Percentiles rank a stretch among this genome's conserved stretches.
These are phyloP conservation scores for Neurospora africana DNA, from an alignment of 495 filamentous ascomycete species.

Conservation along the genomic window DNA sequence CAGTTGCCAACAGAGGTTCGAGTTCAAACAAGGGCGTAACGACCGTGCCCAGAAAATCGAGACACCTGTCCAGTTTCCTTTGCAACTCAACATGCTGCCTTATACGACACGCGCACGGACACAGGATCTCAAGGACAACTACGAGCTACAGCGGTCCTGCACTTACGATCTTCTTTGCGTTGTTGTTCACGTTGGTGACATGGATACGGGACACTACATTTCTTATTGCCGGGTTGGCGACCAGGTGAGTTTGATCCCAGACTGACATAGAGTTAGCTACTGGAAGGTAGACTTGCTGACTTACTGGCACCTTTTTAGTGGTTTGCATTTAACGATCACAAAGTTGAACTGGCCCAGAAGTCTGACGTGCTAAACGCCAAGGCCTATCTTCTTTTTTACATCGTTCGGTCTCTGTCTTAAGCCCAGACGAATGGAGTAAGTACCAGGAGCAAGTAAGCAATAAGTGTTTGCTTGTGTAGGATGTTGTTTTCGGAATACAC, in stretches of 20 bases:
- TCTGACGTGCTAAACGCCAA: constrained; percentile 69
- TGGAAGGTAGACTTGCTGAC: not conserved
- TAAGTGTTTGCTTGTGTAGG: not conserved
- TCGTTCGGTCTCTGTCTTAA: constrained; percentile 47
- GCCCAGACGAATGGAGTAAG: not conserved
- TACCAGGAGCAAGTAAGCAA: not conserved
- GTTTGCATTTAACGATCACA: constrained; percentile 88
- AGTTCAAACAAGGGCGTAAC: constrained; percentile 50
- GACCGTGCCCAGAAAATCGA: constrained; percentile 67
- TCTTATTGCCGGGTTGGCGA: constrained; percentile 72
- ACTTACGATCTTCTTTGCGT: constrained; percentile 77
- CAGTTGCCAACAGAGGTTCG: constrained; percentile 53
- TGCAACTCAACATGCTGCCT: constrained; percentile 78
- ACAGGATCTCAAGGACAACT: constrained; percentile 30
- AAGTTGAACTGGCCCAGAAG: constrained; percentile 67
- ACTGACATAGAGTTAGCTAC: not conserved
- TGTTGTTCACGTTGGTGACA: constrained; percentile 76
- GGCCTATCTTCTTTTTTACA: constrained; percentile 85
- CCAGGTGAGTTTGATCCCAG: constrained; percentile 41
- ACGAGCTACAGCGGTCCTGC: constrained; percentile 42
- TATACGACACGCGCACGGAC: constrained; percentile 57
- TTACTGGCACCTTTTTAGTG: constrained; percentile 40
- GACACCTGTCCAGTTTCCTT: constrained; percentile 67
- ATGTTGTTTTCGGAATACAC: not conserved
- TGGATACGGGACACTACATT: constrained; percentile 82